These are phyloP conservation scores for Fusarium nurragi DNA, from an alignment of 2,329 filamentous ascomycete genomes.

Conservation along the genomic window DNA sequence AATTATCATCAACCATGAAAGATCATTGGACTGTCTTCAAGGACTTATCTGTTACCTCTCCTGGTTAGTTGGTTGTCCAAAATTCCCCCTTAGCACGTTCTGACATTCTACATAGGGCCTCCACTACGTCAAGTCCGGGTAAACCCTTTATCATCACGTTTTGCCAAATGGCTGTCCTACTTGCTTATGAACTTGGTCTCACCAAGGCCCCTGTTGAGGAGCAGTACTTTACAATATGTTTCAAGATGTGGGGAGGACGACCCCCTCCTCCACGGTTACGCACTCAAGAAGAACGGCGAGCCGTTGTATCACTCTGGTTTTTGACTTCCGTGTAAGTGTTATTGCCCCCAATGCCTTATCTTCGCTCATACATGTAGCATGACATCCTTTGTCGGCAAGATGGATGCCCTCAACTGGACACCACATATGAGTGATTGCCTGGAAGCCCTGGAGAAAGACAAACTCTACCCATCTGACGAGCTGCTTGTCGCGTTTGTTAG, in stretches of 20 bases:
- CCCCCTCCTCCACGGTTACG: slow-evolving; percentile 46
- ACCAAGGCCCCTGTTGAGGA: slow-evolving; percentile 52
- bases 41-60: slow-evolving; percentile 58
- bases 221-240: slow-evolving; percentile 49
- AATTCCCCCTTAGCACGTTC: not conserved
- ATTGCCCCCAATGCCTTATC: not conserved
- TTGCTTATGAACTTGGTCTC: slow-evolving; percentile 59
- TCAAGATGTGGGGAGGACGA: slow-evolving; percentile 49
- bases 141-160: slow-evolving; percentile 58
- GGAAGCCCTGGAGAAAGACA: slow-evolving; percentile 54
- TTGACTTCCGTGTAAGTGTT: slow-evolving; percentile 49
- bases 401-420: slow-evolving; percentile 66
- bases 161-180: slow-evolving; percentile 54
- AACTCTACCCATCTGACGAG: slow-evolving; percentile 60
- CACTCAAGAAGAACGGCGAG: slow-evolving; percentile 61
- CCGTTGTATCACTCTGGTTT: slow-evolving; percentile 59
- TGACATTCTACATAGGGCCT: slow-evolving; percentile 48
- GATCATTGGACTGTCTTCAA: slow-evolving; percentile 61
- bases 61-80: slow-evolving; percentile 51
- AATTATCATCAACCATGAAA: slow-evolving; percentile 59
- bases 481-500: slow-evolving; percentile 53
- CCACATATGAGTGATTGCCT: slow-evolving; percentile 67
- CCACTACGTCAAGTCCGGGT: slow-evolving; percentile 48
- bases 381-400: slow-evolving; percentile 55
- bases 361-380: slow-evolving; percentile 41